These are phyloP conservation scores for Endotrypanum monterogeii DNA, from an alignment of 208 protist genomes.

Conservation along the genomic window DNA sequence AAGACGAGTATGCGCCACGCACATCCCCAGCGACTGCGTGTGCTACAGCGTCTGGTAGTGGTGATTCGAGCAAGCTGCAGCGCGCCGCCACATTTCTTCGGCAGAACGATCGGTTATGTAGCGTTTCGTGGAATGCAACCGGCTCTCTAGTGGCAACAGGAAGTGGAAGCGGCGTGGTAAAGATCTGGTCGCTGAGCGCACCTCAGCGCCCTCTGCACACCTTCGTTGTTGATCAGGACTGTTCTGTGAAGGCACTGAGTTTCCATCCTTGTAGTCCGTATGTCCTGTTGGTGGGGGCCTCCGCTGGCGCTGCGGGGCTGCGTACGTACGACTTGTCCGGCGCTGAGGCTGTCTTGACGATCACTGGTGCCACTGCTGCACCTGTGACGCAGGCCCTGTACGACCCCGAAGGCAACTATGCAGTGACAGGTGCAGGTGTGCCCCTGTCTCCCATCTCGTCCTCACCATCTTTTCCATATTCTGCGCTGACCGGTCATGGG, in stretches of 20 bases:
- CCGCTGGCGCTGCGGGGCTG: slow-evolving; percentile 39
- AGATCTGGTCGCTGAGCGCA: slow-evolving; percentile 62
- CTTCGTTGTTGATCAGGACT: slow-evolving; percentile 39
- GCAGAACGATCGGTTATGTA: slow-evolving; percentile 58
- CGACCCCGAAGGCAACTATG: slow-evolving; percentile 66
- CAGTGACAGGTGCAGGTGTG: slow-evolving; percentile 61
- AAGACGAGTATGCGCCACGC: not conserved
- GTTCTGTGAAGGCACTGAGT: slow-evolving; percentile 54
- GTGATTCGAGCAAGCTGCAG: slow-evolving; percentile 25
- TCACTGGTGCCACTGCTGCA: slow-evolving; percentile 40
- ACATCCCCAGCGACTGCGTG: slow-evolving; percentile 9
- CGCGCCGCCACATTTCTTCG: slow-evolving; percentile 30
- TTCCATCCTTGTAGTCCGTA: slow-evolving; percentile 78
- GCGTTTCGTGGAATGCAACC: slow-evolving; percentile 63
- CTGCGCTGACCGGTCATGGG: not conserved
- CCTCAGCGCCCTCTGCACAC: slow-evolving; percentile 39
- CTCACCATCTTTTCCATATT: not conserved
- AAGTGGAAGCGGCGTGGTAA: slow-evolving; percentile 53
- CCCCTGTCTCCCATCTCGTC: slow-evolving; percentile 1
- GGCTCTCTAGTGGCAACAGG: slow-evolving; percentile 73
- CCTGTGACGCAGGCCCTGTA: slow-evolving; percentile 71
- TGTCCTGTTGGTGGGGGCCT: slow-evolving; percentile 59
- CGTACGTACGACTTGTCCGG: slow-evolving; percentile 66
- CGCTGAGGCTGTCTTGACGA: slow-evolving; percentile 30
- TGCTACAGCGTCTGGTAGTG: not conserved